Evolutionary conservation across 805 yeast genomes (phyloP).

Genomic region (Candida vartiovaarae): DNA sequence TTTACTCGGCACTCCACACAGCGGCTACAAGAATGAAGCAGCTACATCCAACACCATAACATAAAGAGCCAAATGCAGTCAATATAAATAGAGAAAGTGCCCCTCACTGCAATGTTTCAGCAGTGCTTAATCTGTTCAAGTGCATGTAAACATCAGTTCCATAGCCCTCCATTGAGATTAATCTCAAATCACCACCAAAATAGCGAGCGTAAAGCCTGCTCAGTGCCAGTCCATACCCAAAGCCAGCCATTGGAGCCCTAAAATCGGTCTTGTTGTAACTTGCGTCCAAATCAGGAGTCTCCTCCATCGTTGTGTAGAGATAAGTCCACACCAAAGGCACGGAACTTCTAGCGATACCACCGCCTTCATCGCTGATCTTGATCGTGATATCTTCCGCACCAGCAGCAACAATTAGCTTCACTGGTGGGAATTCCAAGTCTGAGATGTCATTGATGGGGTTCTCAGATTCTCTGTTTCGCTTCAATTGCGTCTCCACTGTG

Average conservation of each 20-base stretch:
- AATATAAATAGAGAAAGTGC: not conserved
- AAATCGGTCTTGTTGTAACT: constrained; percentile 49
- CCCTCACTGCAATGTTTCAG: constrained; percentile 17
- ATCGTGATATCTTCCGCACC: constrained; percentile 89
- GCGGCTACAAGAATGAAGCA: not conserved
- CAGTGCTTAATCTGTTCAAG: constrained; percentile 65
- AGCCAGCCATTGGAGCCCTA: constrained; percentile 91
- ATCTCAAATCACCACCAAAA: constrained; percentile 83
- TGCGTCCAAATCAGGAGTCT: constrained; percentile 47
- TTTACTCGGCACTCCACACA: too few relatives aligned
- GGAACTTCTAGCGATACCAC: constrained; percentile 82
- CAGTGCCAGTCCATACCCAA: constrained; percentile 87
- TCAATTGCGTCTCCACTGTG: constrained; percentile 74
- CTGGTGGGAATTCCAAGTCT: constrained; percentile 72
- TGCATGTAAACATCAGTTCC: constrained; percentile 92
- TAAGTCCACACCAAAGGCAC: constrained; percentile 87
- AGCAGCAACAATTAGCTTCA: constrained; percentile 79
- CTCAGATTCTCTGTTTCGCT: constrained; percentile 35
- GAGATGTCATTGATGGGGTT: constrained; percentile 32
- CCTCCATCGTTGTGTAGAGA: constrained; percentile 79
- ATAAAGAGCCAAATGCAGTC: not conserved
- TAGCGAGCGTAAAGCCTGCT: constrained; percentile 81
- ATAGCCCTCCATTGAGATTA: constrained; percentile 89
- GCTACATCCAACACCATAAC: not conserved
- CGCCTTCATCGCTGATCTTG: constrained; percentile 89